phyloP scores from a whole-genome alignment of 208 protist genomes.

The Leptomonas pyrrhocoris region DNA sequence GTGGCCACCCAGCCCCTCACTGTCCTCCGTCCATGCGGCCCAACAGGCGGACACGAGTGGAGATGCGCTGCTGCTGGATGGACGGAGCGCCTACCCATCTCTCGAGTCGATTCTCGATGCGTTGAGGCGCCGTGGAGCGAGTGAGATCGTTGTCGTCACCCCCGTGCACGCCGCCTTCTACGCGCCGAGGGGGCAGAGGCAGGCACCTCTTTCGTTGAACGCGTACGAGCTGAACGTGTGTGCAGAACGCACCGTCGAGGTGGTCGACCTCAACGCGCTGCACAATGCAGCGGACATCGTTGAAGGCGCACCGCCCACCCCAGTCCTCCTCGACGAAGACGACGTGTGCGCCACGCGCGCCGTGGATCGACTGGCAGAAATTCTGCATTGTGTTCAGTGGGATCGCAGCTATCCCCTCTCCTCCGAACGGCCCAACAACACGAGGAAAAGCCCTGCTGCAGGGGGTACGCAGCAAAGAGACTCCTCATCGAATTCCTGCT shows the following conservation, averaged over 20 bases:
- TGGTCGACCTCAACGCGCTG: conserved; percentile 15
- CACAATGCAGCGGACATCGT: not conserved
- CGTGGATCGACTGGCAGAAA: conserved; percentile 56
- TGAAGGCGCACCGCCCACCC: not conserved
- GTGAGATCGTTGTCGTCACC: conserved; percentile 24
- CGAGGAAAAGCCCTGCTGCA: not conserved
- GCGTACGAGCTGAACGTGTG: conserved; percentile 39
- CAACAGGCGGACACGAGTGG: not conserved
- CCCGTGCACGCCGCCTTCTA: not conserved
- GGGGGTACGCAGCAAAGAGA: not conserved
- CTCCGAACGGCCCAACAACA: not conserved
- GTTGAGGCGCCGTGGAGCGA: conserved; percentile 6
- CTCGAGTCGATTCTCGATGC: conserved; percentile 42
- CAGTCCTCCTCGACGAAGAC: conserved; percentile 22
- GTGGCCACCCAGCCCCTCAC: conserved; percentile 18
- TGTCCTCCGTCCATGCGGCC: not conserved
- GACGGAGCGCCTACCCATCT: conserved; percentile 22
- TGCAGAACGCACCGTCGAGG: conserved; percentile 42
- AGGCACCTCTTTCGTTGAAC: conserved; percentile 12
- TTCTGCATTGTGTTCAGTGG: conserved; percentile 57
- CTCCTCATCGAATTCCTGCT: conserved; percentile 11
- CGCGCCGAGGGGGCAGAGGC: conserved; percentile 11
- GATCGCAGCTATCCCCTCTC: conserved; percentile 7
- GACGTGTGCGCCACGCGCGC: conserved; percentile 33
- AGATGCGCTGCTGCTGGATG: not conserved